phyloP scores from a whole-genome alignment of 1,284 basidiomycete species.

The Fomes fomentarius region DNA sequence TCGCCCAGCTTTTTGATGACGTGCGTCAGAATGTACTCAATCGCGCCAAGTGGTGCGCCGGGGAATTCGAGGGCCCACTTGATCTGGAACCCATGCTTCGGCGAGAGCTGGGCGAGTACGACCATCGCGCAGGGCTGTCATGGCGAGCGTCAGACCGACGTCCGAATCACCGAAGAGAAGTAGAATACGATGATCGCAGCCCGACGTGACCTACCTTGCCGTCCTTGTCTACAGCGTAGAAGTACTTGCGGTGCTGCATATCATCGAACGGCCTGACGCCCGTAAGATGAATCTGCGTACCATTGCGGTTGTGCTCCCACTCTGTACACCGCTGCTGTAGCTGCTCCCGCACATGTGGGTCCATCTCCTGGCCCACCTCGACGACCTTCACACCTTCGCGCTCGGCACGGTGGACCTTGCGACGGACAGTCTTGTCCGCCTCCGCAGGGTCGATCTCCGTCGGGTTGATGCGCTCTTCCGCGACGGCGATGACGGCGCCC shows the following conservation, averaged over 20 bases:
- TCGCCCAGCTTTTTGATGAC: slow-evolving; percentile 50
- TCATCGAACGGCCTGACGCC: slow-evolving; percentile 57
- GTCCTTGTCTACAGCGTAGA: slow-evolving; percentile 48
- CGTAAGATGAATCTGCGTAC: slow-evolving; percentile 59
- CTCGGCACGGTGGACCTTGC: slow-evolving; percentile 52
- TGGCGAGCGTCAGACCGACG: background rate
- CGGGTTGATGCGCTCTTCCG: slow-evolving; percentile 56
- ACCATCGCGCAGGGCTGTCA: slow-evolving; percentile 47
- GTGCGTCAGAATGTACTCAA: slow-evolving; percentile 48
- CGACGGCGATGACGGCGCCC: slow-evolving; percentile 52
- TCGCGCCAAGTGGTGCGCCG: slow-evolving; percentile 50
- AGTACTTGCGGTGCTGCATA: slow-evolving; percentile 54
- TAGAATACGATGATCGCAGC: background rate
- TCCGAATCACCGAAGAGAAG: background rate
- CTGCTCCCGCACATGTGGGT: slow-evolving; percentile 40
- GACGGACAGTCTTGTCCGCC: slow-evolving; percentile 46
- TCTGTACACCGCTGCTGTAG: slow-evolving; percentile 48
- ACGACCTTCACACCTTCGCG: slow-evolving; percentile 49
- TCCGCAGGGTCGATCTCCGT: slow-evolving; percentile 41
- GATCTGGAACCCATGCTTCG: slow-evolving; percentile 55
- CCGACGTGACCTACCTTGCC: slow-evolving; percentile 44
- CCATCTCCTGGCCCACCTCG: slow-evolving; percentile 41
- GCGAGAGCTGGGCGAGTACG: slow-evolving; percentile 55
- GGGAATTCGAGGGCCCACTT: slow-evolving; percentile 65
- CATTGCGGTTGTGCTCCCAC: slow-evolving; percentile 49